Evolutionary conservation across 768 basidiomycete species (phyloP).

Genomic region (Kondoa malvinella): DNA sequence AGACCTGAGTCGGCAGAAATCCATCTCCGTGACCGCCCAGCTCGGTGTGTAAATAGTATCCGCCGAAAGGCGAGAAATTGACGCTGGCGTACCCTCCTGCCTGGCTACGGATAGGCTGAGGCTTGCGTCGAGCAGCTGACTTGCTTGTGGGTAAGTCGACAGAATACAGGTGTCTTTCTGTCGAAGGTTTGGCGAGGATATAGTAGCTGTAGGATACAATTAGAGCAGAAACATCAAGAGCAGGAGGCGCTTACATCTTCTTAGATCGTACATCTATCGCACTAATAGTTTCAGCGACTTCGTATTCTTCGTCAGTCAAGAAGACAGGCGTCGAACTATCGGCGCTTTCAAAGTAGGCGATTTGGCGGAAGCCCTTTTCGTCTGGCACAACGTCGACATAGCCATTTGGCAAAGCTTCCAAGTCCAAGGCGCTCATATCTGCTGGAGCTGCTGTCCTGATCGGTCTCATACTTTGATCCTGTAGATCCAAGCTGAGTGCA

Average conservation of each 20-base stretch:
- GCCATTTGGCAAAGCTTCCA: conserved; percentile 39
- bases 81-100: conserved; percentile 10
- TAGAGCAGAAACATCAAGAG: background rate
- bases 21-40: conserved; percentile 64
- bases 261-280: conserved; percentile 52
- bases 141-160: conserved; percentile 47
- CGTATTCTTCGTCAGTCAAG: conserved; percentile 76
- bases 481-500: background rate
- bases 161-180: conserved; percentile 67
- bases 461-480: background rate
- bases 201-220: conserved; percentile 50
- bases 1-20: conserved; percentile 71
- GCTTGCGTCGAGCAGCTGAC: background rate
- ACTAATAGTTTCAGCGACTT: conserved; percentile 58
- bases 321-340: conserved; percentile 53
- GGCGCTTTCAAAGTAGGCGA: conserved; percentile 75
- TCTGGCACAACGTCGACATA: conserved; percentile 84
- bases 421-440: conserved; percentile 27
- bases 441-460: conserved; percentile 29
- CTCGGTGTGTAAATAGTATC: conserved; percentile 67
- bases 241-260: conserved; percentile 45
- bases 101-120: background rate
- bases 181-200: conserved; percentile 62
- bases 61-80: conserved; percentile 64
- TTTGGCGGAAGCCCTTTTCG: conserved; percentile 67